Base-by-base conservation (phyloP, 116 monocot genomes). In the Papilionanthe hybrid region DNA sequence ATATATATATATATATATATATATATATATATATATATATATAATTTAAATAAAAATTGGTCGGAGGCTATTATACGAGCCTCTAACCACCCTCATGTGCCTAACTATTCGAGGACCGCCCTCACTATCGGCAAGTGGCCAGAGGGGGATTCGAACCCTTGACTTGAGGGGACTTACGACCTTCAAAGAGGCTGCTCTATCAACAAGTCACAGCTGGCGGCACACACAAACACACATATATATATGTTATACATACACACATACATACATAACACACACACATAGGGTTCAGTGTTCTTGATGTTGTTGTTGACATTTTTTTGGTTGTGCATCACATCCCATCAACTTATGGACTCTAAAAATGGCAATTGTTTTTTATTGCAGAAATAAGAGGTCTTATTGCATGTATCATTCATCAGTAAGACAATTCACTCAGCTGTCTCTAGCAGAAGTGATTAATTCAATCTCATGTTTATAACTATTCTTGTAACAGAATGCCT, bases 341-440 rank as follows among this genome's bases (percentile, higher is more conserved):
- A 32, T 67, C 28, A 67, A 15, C 68, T 8, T 9, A 1, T 41
- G 5, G 7, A 30, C 69, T 0, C 37, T 71, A 32, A 71, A 7
- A 17, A 73, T 73, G 20, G 44, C 19, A 73, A 22, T 29, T 44
- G 22, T 78, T 45, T 85, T 13, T 78, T 56, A 37, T 88, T 89
- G 85, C 86, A 95, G 95, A 78, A 79, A 82, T 72, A 30, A 85
- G 81, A 89, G 88, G 30, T 37, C 67, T 72, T 91, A 88, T 29
- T 95, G 95, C 85, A 95, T 88, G 78, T 95, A 87, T 56, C 95
- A 95, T 84, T 72, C 79, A 37, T 78, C 82, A 75, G 95, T 95
- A 87, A 87, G 89, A 47, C 71, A 68, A 4, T 11, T 79, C 27
- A 3, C 25, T 73, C 44, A 66, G 37, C 43, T 79, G 29, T 43